These are phyloP conservation scores for Aureobasidium sp. DNA, from an alignment of 2,329 filamentous ascomycete genomes.

Conservation along the genomic window DNA sequence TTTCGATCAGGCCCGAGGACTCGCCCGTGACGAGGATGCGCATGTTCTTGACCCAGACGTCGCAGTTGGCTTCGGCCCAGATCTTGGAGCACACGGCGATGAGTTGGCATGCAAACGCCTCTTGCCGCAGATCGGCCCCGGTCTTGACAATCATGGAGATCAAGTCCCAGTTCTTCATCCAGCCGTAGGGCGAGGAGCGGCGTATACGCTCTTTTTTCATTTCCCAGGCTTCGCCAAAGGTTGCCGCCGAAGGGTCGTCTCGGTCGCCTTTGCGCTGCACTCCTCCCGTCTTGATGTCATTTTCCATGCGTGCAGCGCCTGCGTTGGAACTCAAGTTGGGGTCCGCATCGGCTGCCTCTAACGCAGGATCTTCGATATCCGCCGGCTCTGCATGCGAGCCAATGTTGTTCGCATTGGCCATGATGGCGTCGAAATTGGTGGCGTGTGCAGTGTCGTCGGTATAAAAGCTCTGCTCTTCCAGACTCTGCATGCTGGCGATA, in stretches of 20 bases:
- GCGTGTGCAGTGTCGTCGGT: slow-evolving; percentile 59
- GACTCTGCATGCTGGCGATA: slow-evolving; percentile 81
- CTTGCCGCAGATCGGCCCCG: slow-evolving; percentile 72
- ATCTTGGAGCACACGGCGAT: slow-evolving; percentile 77
- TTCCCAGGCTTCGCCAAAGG: slow-evolving; percentile 81
- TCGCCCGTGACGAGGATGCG: slow-evolving; percentile 79
- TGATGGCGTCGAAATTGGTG: slow-evolving; percentile 75
- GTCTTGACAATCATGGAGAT: slow-evolving; percentile 85
- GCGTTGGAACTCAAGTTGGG: slow-evolving; percentile 57
- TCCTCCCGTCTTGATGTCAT: slow-evolving; percentile 79
- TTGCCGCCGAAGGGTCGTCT: slow-evolving; percentile 77
- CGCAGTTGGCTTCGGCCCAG: slow-evolving; percentile 65
- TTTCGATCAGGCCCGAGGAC: slow-evolving; percentile 77
- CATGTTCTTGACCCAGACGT: slow-evolving; percentile 88
- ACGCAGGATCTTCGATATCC: slow-evolving; percentile 46
- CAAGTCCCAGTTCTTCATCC: slow-evolving; percentile 86
- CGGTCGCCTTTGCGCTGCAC: slow-evolving; percentile 74
- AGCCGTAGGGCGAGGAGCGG: slow-evolving; percentile 75
- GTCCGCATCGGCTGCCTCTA: slow-evolving; percentile 33
- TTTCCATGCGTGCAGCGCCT: slow-evolving; percentile 79
- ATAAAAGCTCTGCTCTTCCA: slow-evolving; percentile 80
- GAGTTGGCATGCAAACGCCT: slow-evolving; percentile 80
- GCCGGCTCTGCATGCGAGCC: slow-evolving; percentile 43
- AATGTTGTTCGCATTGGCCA: slow-evolving; percentile 60
- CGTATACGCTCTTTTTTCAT: slow-evolving; percentile 78